Percentiles rank a stretch among this genome's conserved stretches.
phyloP scores from a whole-genome alignment of 805 yeast species.

The Wickerhamiella australiensis region DNA sequence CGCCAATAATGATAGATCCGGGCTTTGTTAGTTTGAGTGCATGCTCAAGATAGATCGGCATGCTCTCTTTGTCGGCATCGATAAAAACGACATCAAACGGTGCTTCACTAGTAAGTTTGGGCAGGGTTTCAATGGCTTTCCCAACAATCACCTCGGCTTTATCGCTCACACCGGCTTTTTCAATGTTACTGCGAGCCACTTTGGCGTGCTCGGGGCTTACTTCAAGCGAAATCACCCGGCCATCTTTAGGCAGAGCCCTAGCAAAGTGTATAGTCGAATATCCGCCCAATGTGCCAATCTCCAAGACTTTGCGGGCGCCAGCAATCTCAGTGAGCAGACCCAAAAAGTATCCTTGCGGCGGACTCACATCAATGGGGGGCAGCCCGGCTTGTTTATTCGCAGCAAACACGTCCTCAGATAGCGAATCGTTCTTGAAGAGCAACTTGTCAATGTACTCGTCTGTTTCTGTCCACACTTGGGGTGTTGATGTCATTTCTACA shows the following conservation, averaged over 20 bases:
- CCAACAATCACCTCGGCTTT: constrained; percentile 4
- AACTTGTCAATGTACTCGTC: background rate
- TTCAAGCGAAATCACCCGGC: constrained; percentile 5
- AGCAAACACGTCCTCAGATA: background rate
- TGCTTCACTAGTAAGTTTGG: background rate
- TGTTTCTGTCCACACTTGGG: background rate
- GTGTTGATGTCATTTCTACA: background rate
- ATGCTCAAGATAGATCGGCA: constrained; percentile 9
- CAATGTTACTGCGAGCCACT: constrained; percentile 1
- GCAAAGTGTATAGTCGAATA: constrained; percentile 11
- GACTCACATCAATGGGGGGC: constrained; percentile 10
- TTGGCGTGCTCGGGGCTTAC: constrained; percentile 7
- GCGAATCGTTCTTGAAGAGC: background rate
- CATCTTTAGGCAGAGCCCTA: constrained; percentile 3
- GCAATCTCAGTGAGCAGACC: background rate
- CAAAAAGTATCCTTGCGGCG: constrained; percentile 4
- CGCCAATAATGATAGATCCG: constrained; percentile 7
- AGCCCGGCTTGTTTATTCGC: constrained; percentile 1
- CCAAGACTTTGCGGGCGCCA: constrained; percentile 4
- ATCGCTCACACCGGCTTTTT: background rate
- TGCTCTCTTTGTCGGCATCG: constrained; percentile 8
- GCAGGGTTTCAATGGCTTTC: background rate
- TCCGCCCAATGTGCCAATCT: constrained; percentile 8
- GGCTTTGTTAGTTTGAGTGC: constrained; percentile 3
- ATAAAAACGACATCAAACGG: constrained; percentile 8